Base-by-base conservation (phyloP, 495 filamentous ascomycete genomes). In the Haplographium delicatum region DNA sequence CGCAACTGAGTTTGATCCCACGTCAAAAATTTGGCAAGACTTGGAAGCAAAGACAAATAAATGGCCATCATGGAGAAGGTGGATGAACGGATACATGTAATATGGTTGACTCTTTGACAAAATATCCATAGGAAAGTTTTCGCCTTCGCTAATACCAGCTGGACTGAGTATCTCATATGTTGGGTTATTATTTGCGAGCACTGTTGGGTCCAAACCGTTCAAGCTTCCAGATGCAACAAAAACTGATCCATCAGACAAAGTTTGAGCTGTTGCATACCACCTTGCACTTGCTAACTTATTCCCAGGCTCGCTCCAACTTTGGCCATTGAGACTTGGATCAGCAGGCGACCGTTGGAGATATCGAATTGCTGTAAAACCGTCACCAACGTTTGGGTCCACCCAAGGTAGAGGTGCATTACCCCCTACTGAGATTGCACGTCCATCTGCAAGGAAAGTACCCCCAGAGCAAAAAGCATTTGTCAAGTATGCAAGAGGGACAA, bases 61-160 rank as follows among this genome's bases (percentile, higher is more conserved):
- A 4, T 62, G 63, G n/a, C 79, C 78, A 52, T 81, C 66, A 11
- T 63, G 66, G 15, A 84, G 67, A 0, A 84, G 68, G 53, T 81
- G 79, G 30, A 84, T 62, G 61, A 83, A 80, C 2, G 80, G 80
- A 57, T 84, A 84, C 79, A 82, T 81, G 55, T 81, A 83, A 62
- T 83, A 82, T 4, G 80, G 80, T 57, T 83, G 73, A 44, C 78
- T 79, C 57, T 71, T 72, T 22, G 61, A 68, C 22, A 84, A 62
- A 35, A 83, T 75, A 1, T 67, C 64, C 65, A 83, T 65, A 1
- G 60, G 52, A 15, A 72, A 68, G 57, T 66, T 79, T 6, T 61
- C 48, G 25, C 75, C 76, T 24, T 56, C 46, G 5, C 65, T 62
- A 5, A 70, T 54, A 49, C 72, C 80, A 27, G 62, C 40, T 9